phyloP scores from a whole-genome alignment of 805 yeast species.

The Candida sanyiensis region DNA sequence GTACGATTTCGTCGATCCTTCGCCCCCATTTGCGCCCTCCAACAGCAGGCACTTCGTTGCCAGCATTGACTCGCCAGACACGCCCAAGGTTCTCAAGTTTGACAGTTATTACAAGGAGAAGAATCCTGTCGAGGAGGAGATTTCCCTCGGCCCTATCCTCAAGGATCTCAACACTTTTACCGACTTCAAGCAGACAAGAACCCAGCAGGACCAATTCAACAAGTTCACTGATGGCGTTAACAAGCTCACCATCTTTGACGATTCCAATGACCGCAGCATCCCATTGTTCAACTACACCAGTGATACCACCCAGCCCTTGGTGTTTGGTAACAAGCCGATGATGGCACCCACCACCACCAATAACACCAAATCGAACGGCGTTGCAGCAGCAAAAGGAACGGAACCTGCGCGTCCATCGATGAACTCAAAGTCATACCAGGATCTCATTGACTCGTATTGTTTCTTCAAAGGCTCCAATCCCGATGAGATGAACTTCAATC shows the following conservation, averaged over 20 bases:
- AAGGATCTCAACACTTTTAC: conserved; percentile 10
- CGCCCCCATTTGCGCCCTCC: neutral
- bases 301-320: neutral
- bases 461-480: conserved; percentile 38
- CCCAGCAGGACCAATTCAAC: conserved; percentile 1
- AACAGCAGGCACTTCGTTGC: conserved; percentile 19
- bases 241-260: conserved; percentile 7
- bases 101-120: neutral
- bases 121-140: conserved; percentile 9
- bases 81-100: conserved; percentile 22
- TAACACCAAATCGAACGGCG: neutral
- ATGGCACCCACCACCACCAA: neutral
- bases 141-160: conserved; percentile 12
- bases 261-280: conserved; percentile 7
- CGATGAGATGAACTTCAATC: conserved; percentile 5
- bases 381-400: neutral
- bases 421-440: conserved; percentile 49
- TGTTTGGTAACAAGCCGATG: conserved; percentile 6
- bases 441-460: conserved; percentile 54
- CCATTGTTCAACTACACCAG: conserved; percentile 5
- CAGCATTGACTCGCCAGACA: conserved; percentile 24
- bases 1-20: conserved; percentile 1
- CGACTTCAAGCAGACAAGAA: neutral
- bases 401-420: conserved; percentile 27
- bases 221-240: conserved; percentile 8